phyloP scores from a whole-genome alignment of 176 grass and related monocot species.

The sorghum (Sorghum bicolor) region Sorghum_bicolor_NCBIv3 NC_012873.2:1517001-1517500 shows the following conservation, averaged over 20 bases:
- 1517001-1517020: neutral
- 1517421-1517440: constrained; percentile 72
- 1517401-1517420: constrained; percentile 61
- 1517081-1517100: constrained; percentile 3
- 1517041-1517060: neutral
- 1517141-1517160: neutral
- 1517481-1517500: constrained; percentile 96
- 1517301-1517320: neutral
- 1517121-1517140: constrained; percentile 2
- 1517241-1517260: neutral
- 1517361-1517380: neutral
- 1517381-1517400: constrained; percentile 20
- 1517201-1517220: neutral
- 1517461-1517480: constrained; percentile 81
- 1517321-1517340: neutral
- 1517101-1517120: neutral
- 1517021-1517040: neutral
- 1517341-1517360: neutral
- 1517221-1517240: constrained; percentile 19
- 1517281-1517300: neutral
- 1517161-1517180: neutral
- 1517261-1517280: neutral
- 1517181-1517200: neutral
- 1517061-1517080: neutral
- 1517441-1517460: constrained; percentile 58